Base-by-base conservation (phyloP, 345 rosid genomes). In the Euclidium syriacum region DNA sequence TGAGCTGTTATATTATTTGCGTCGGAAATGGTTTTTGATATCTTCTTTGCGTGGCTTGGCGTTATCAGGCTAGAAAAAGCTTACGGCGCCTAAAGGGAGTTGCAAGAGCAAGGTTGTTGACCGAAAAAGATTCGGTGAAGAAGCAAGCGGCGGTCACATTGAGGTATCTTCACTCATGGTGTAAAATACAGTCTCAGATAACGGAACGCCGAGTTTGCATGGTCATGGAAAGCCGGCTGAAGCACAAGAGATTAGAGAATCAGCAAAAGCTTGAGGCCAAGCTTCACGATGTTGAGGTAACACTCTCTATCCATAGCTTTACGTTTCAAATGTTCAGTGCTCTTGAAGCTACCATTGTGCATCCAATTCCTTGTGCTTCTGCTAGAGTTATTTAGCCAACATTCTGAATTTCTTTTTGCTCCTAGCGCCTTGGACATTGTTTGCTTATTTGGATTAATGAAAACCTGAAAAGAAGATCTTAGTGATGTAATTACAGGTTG, bases 231-330 rank as follows among this genome's bases (percentile, higher is more conserved):
- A 71, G 88, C 43, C 79, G 75, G 38, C 76, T 79, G 24, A 87
- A 70, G 74, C 84, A 87, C 78, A 94, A 89, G 79, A 85, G 85
- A 55, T 70, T 87, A 71, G 96, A 90, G 80, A 86, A 84, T 77
- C 97, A 94, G 68, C 82, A 82, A 53, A 94, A 90, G 77, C 95
- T 94, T 16, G 96, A 94, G 83, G 96, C 96, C 18, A 84, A 80
- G 77, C 90, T 94, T 62, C 96, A 94, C 38, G 87, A 85, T 52
- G 52, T 94, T 30, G 97, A 87, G 87, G 98, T 87, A 46, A 60
- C 68, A 53, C 39, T 14, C 49, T 43, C 10, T 7, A 17, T 6
- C 49, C 4, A 14, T 16, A 14, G 3, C n/a, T n/a, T n/a, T n/a
- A 11, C 17, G 6, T 15, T 11, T 39, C 43, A n/a, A n/a, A 39